Percentiles rank a stretch among this genome's conserved stretches.
Conservation (phyloP, 164 flowering plant species). For the Cinnamomum micranthum region DNA sequence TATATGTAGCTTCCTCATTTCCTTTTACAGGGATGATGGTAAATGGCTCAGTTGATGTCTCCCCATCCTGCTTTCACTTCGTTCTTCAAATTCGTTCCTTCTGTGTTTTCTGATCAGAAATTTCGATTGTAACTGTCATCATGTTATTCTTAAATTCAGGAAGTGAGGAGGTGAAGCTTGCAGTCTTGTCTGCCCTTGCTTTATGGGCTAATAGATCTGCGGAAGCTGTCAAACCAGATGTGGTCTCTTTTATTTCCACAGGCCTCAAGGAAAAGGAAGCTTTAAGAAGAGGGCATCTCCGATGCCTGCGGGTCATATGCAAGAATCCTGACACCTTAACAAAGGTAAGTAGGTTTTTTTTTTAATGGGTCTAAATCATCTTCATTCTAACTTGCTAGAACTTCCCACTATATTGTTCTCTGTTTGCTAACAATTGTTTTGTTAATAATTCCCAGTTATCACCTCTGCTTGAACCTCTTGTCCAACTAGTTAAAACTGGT, state of each 20-base stretch:
- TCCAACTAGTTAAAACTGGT: conserved; percentile 88
- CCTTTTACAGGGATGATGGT: conserved; percentile 93
- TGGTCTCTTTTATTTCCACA: conserved; percentile 58
- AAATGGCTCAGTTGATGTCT: conserved; percentile 5
- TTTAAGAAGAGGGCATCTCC: conserved; percentile 90
- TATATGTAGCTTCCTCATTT: conserved; percentile 57
- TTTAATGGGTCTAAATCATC: not conserved
- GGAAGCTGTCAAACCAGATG: conserved; percentile 51
- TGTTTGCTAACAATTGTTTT: not conserved
- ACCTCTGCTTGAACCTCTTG: conserved; percentile 67
- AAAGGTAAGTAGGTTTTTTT: conserved; percentile 31
- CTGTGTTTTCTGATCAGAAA: not conserved
- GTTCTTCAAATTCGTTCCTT: not conserved
- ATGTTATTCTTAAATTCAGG: conserved; percentile 37
- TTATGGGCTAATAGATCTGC: conserved; percentile 69
- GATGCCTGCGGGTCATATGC: conserved; percentile 54
- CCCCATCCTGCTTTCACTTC: not conserved
- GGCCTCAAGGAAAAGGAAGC: conserved; percentile 95
- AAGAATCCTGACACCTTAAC: conserved; percentile 57
- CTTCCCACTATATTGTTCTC: not conserved
- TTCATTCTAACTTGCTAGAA: not conserved
- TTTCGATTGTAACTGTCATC: not conserved
- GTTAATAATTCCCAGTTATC: conserved; percentile 45
- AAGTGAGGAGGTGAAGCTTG: conserved; percentile 92
- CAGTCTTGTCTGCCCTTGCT: conserved; percentile 64